phyloP scores from a whole-genome alignment of 495 filamentous ascomycete genomes.

The Trichoderma gamsii region DNA sequence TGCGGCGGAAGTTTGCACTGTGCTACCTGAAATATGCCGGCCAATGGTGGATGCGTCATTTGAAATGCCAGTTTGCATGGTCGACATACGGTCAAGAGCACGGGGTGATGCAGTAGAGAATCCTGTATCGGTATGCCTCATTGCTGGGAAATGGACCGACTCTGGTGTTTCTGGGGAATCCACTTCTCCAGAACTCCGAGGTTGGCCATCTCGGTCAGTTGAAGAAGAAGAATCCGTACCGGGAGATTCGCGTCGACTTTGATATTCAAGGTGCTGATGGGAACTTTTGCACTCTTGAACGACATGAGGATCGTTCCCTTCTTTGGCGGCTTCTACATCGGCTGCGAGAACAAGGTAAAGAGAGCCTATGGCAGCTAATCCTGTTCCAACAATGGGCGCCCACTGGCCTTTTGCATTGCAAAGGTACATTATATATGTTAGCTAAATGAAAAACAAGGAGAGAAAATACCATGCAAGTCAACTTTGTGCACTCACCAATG shows the following conservation, averaged over 20 bases:
- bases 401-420: constrained; percentile 40
- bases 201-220: neutral
- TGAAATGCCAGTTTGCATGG: neutral
- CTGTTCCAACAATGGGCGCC: constrained; percentile 50
- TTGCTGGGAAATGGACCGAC: neutral
- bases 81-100: neutral
- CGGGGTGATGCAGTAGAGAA: neutral
- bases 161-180: neutral
- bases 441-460: neutral
- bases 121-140: neutral
- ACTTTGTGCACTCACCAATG: constrained; percentile 37
- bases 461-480: neutral
- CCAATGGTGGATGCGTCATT: neutral
- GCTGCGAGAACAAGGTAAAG: constrained; percentile 42
- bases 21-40: neutral
- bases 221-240: neutral
- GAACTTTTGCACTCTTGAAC: neutral
- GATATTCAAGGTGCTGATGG: neutral
- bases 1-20: neutral
- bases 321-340: neutral
- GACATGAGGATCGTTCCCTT: neutral
- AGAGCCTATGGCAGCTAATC: constrained; percentile 48
- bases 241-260: neutral
- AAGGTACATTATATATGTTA: neutral
- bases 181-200: neutral